Conservation (phyloP, 345 rosid genomes). For the Isatis tinctoria region DNA sequence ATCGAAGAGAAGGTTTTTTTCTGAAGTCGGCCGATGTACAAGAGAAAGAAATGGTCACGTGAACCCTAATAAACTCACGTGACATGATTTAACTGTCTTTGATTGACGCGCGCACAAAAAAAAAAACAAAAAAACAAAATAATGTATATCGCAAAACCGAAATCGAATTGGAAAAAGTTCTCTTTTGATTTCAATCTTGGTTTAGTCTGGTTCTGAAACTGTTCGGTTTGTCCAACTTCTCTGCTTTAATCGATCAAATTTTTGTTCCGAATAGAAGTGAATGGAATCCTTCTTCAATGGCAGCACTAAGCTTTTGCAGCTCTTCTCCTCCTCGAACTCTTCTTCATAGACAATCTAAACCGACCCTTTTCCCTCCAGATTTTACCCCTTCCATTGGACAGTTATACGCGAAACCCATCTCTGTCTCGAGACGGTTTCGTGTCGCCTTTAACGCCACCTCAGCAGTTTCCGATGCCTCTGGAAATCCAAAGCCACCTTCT, state of each 20-base stretch:
- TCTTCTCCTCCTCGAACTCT: constrained; percentile 26
- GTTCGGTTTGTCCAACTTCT: constrained; percentile 6
- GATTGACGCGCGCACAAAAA: background rate
- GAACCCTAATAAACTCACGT: constrained; percentile 23
- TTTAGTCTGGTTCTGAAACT: background rate
- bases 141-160: background rate
- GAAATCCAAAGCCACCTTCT: constrained; percentile 11
- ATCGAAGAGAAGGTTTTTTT: background rate
- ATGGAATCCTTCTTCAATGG: constrained; percentile 20
- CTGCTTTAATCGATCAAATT: background rate
- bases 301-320: constrained; percentile 22
- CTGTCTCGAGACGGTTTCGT: constrained; percentile 9
- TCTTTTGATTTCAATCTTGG: background rate
- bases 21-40: background rate
- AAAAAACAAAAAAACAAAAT: too few relatives aligned
- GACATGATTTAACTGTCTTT: background rate
- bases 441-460: constrained; percentile 8
- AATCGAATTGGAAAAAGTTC: background rate
- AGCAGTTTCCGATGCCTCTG: constrained; percentile 9
- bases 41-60: constrained; percentile 13
- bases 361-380: background rate
- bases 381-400: background rate
- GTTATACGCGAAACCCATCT: constrained; percentile 1
- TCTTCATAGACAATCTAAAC: constrained; percentile 16
- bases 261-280: background rate